A percentile compares a stretch with the other conserved stretches of the same genome.
Conservation (phyloP, 2,329 filamentous ascomycete genomes). For the Talaromyces sp. region DNA sequence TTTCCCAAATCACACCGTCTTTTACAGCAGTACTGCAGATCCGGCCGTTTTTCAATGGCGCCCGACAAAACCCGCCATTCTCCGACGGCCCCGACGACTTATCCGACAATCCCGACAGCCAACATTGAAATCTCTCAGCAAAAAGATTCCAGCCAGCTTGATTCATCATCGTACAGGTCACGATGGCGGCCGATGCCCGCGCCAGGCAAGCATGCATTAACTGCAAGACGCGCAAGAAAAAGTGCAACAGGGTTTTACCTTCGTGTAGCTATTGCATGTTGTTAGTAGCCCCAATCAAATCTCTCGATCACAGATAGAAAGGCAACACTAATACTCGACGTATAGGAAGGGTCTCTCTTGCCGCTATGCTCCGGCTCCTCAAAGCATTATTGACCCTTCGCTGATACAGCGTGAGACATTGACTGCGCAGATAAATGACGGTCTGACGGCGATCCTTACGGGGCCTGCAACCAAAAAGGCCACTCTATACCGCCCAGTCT, state of each 20-base stretch:
- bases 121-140: too few species aligned
- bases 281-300: neutral
- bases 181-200: neutral
- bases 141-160: neutral
- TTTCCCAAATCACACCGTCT: neutral
- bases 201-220: neutral
- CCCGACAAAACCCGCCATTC: neutral
- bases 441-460: neutral
- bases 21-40: neutral
- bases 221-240: constrained; percentile 4
- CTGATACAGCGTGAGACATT: neutral
- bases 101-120: neutral
- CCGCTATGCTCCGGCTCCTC: neutral
- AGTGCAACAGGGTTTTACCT: neutral
- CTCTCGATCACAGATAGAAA: neutral
- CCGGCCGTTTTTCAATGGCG: neutral
- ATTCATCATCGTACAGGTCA: neutral
- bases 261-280: constrained; percentile 1
- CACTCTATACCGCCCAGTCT: neutral
- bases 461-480: neutral
- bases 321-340: neutral
- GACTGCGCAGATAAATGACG: neutral
- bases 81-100: neutral
- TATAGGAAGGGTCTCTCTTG: neutral
- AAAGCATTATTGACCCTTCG: neutral